phyloP scores from a whole-genome alignment of 2,329 filamentous ascomycete species.

The Aspergillus proliferans region DNA sequence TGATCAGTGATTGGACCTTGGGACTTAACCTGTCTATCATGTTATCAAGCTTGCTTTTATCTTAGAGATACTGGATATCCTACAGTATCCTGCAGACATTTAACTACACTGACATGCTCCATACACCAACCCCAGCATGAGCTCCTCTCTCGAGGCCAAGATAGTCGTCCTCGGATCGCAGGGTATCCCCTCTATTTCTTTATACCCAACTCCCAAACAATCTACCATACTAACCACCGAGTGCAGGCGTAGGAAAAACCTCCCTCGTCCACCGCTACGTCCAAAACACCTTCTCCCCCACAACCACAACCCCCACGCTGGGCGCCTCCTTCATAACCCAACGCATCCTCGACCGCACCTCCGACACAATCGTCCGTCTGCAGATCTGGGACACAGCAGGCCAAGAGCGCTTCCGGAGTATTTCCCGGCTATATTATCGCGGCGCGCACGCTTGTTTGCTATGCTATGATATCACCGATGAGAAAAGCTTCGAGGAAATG shows the following conservation, averaged over 20 bases:
- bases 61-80: no score
- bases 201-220: neutral
- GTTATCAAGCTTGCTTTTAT: no score
- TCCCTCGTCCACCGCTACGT: constrained; percentile 47
- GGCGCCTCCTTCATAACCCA: constrained; percentile 76
- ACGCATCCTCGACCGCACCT: constrained; percentile 73
- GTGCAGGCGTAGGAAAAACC: constrained; percentile 47
- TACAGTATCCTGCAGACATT: no score
- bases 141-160: constrained; percentile 47
- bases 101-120: neutral
- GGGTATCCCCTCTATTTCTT: constrained; percentile 25
- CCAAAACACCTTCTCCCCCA: constrained; percentile 39
- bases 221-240: constrained; percentile 3
- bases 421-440: constrained; percentile 92
- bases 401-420: constrained; percentile 90
- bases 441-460: constrained; percentile 90
- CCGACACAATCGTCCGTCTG: constrained; percentile 77
- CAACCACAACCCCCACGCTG: constrained; percentile 57
- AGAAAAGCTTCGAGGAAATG: constrained; percentile 83
- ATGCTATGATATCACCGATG: constrained; percentile 90
- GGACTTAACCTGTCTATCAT: neutral
- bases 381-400: constrained; percentile 97
- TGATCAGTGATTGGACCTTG: no score
- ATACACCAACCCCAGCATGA: constrained; percentile 31
- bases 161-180: constrained; percentile 48